Percentiles rank a stretch among this genome's conserved stretches.
phyloP scores from a whole-genome alignment of 805 yeast genomes.

The Metschnikowia kunwiensis region DNA sequence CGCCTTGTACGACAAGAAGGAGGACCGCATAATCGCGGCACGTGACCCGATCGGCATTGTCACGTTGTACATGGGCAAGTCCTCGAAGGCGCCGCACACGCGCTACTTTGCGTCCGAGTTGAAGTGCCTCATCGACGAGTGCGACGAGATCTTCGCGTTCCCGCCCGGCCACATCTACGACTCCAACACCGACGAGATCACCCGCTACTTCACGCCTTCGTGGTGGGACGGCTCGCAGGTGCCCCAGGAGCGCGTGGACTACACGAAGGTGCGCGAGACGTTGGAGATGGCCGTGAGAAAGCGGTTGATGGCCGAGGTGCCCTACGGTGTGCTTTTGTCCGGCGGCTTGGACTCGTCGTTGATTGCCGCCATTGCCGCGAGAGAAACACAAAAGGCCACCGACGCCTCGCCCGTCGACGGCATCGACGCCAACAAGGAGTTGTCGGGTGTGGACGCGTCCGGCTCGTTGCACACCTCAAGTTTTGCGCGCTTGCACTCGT shows the following conservation, averaged over 20 bases:
- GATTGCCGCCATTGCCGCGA: constrained; percentile 95
- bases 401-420: constrained; percentile 45
- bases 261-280: constrained; percentile 64
- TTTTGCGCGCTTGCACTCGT: constrained; percentile 85
- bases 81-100: constrained; percentile 64
- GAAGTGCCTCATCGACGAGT: constrained; percentile 90
- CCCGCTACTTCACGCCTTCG: constrained; percentile 85
- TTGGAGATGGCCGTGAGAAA: constrained; percentile 95
- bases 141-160: constrained; percentile 90
- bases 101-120: constrained; percentile 91
- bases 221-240: constrained; percentile 88
- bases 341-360: constrained; percentile 98
- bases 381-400: constrained; percentile 85
- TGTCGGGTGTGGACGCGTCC: constrained; percentile 88
- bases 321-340: constrained; percentile 94
- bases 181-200: constrained; percentile 78
- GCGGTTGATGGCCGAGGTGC: constrained; percentile 99
- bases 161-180: constrained; percentile 99
- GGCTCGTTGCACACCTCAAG: constrained; percentile 80
- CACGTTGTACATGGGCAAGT: constrained; percentile 91
- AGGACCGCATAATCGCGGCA: constrained; percentile 91
- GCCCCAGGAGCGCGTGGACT: constrained; percentile 77
- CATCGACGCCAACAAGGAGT: constrained; percentile 60
- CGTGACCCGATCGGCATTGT: constrained; percentile 98
- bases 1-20: constrained; percentile 78